These are phyloP conservation scores for Schizophyllum commune DNA, from an alignment of 1,284 basidiomycete genomes.

Conservation along the genomic window DNA sequence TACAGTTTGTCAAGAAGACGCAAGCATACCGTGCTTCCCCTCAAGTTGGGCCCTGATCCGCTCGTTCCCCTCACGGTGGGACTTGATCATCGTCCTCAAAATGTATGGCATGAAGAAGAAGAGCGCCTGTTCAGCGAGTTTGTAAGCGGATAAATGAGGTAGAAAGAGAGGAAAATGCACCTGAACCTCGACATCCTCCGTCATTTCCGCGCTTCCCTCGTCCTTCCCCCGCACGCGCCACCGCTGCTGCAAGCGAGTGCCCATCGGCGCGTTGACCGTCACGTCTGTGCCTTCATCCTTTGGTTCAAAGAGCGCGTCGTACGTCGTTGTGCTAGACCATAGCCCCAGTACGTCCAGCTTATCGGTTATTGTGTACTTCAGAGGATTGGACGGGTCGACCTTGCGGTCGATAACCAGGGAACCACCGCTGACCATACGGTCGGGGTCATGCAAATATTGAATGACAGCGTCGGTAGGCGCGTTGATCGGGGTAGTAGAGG, in stretches of 20 bases:
- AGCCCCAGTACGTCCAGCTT: slow-evolving; percentile 20
- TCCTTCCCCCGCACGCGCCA: slow-evolving; percentile 20
- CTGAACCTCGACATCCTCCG: slow-evolving; percentile 19
- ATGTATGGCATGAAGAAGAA: slow-evolving; percentile 21
- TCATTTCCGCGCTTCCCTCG: slow-evolving; percentile 18
- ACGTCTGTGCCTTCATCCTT: slow-evolving; percentile 24
- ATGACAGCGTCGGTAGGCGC: slow-evolving; percentile 20
- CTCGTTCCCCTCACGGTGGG: slow-evolving; percentile 20
- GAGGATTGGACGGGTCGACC: slow-evolving; percentile 19
- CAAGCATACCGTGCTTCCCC: slow-evolving; percentile 1
- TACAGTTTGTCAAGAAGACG: slow-evolving; percentile 1
- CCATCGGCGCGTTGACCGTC: slow-evolving; percentile 23
- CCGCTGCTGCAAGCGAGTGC: slow-evolving; percentile 22
- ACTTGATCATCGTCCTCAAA: slow-evolving; percentile 17
- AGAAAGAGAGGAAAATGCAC: slow-evolving; percentile 13
- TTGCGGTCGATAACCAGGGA: slow-evolving; percentile 25
- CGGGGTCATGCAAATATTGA: slow-evolving; percentile 26
- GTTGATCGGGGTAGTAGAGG: slow-evolving; percentile 18
- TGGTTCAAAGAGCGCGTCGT: slow-evolving; percentile 18
- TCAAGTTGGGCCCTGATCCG: slow-evolving; percentile 18
- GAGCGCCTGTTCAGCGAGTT: slow-evolving; percentile 11
- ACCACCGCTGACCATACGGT: slow-evolving; percentile 23
- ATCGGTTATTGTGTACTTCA: slow-evolving; percentile 28
- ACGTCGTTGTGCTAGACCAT: slow-evolving; percentile 20
- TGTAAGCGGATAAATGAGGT: slow-evolving; percentile 17